phyloP scores from a whole-genome alignment of 495 filamentous ascomycete species.

The Penicillium longicatenatum region DNA sequence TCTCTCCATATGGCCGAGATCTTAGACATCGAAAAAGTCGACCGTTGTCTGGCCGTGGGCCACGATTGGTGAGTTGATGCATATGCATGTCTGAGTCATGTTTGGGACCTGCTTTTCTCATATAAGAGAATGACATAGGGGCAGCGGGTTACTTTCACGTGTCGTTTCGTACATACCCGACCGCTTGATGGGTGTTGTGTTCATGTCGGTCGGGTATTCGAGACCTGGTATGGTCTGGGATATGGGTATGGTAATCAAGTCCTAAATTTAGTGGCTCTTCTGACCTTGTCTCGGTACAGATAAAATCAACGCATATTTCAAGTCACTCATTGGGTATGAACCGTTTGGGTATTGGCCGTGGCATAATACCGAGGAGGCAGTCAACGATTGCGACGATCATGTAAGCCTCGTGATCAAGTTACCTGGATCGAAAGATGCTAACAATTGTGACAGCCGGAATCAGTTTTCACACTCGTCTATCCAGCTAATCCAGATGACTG shows the following conservation, averaged over 20 bases:
- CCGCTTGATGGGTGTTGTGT: not conserved
- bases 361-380: not conserved
- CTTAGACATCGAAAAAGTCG: not conserved
- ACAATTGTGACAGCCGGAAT: not conserved
- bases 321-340: not conserved
- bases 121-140: not conserved
- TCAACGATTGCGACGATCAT: constrained; percentile 1
- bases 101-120: not conserved
- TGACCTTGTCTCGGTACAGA: not conserved
- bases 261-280: not conserved
- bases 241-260: not conserved
- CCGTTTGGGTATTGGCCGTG: not conserved
- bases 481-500: not conserved
- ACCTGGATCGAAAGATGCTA: not conserved
- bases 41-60: not conserved
- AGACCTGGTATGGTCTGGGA: not conserved
- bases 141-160: constrained; percentile 2
- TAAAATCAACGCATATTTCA: not conserved
- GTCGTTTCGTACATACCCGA: not conserved
- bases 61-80: not conserved
- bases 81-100: not conserved
- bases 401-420: not conserved
- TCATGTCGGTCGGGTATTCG: not conserved
- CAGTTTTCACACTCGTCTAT: not conserved
- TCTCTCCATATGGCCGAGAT: not conserved